Conservation (phyloP, 2,329 filamentous ascomycete species). For the Coniochaeta hoffmannii region DNA sequence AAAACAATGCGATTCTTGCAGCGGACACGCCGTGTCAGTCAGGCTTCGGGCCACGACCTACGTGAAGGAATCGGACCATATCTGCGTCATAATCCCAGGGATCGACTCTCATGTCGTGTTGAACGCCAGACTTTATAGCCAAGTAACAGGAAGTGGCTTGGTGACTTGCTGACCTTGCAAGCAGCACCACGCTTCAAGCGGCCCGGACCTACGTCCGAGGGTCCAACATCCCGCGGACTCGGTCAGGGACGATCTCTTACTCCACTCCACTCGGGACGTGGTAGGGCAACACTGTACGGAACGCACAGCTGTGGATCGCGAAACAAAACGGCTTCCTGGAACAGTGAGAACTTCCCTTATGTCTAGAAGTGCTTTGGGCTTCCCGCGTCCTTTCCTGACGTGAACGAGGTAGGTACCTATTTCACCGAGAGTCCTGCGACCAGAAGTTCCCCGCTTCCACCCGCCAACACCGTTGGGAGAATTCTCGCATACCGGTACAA, state of each 20-base stretch:
- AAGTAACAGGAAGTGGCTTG: not conserved
- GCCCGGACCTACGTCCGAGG: not conserved
- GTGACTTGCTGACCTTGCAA: not conserved
- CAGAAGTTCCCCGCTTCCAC: not conserved
- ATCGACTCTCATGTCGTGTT: not conserved
- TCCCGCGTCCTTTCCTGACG: not conserved
- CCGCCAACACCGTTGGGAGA: not conserved
- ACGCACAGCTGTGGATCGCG: not conserved
- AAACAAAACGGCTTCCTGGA: not conserved
- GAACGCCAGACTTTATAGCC: not conserved
- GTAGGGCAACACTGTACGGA: not conserved
- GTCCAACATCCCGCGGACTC: not conserved
- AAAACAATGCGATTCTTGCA: not conserved
- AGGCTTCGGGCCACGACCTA: not conserved
- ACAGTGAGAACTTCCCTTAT: not conserved
- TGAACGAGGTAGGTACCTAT: not conserved
- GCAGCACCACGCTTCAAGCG: not conserved
- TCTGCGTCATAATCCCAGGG: not conserved
- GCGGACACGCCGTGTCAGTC: not conserved
- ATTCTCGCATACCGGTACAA: not conserved
- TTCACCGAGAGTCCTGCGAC: not conserved
- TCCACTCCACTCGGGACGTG: too few relatives aligned
- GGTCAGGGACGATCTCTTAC: not conserved
- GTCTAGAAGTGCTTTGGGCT: too few relatives aligned
- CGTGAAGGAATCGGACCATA: slow-evolving; percentile 1